Base-by-base conservation (phyloP, 2,329 filamentous ascomycete genomes). In the Botrytis paeoniae region DNA sequence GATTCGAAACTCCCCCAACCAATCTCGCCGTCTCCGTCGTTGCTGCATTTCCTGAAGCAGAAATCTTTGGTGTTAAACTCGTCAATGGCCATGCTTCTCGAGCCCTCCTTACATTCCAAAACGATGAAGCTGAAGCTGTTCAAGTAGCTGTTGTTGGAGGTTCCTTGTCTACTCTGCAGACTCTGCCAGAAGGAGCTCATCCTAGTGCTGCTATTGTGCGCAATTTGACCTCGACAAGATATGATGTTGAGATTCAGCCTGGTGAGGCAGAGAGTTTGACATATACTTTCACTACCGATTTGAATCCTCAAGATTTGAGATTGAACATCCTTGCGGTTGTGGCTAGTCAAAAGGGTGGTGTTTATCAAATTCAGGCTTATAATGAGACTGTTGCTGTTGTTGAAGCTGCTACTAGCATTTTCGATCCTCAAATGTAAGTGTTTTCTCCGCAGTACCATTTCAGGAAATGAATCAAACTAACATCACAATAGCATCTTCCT, bases 61-160 rank as follows among this genome's bases (percentile, higher is more conserved):
- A 86, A 84, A 91, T 97, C 45, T 96, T 98, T 79, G 96, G 95
- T 79, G 90, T 98, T 79, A 97, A 97, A 89, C 90, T 98, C 78
- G 89, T 98, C 86, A 99, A 99, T 82, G 94, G 94, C 80, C 91
- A 92, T 77, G 89, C 94, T 60, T 97, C 94, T 76, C 90, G 93
- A 82, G 92, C 94, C 51, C 84, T 97, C 71, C 85, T 99, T 79
- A 90, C 94, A 80, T 87, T 99, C 82, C 89, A 87, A 82, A 99
- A 99, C 86, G 86, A 93, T 75, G 96, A 99, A 84, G 86, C 89
- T 20, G 86, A 86, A 70, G 88, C 94, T 37, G 88, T 99, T 80
- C 88, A 87, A 75, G 86, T 99, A 74, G 87, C 90, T 81, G 88
- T 97, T 78, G 84, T 98, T 63, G 91, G 91, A 62, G 96, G 95